phyloP scores from a whole-genome alignment of 192 early-diverging fungal genomes.

The Globomyces pollinis-pini region DNA sequence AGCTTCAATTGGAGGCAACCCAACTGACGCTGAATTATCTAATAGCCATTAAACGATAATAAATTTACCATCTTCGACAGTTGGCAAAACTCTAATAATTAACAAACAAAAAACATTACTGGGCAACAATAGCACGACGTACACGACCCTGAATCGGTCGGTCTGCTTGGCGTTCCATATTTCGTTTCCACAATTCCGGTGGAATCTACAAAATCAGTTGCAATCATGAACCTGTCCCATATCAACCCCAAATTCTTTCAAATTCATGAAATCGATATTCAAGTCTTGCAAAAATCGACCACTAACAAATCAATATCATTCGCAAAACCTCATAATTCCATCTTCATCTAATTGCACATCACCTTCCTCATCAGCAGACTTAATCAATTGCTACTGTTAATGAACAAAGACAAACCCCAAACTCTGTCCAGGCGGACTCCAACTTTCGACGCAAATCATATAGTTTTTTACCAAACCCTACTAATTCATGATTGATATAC shows the following conservation, averaged over 20 bases:
- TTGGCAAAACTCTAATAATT: too few relatives aligned
- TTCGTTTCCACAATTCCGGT: slow-evolving; percentile 34
- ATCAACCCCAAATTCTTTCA: slow-evolving; percentile 43
- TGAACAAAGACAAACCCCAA: slow-evolving; percentile 34
- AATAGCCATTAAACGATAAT: too few relatives aligned
- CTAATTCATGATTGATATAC: slow-evolving; percentile 75
- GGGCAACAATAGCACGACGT: too few relatives aligned
- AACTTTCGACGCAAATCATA: slow-evolving; percentile 70
- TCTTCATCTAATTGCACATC: slow-evolving; percentile 44
- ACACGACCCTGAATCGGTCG: slow-evolving; percentile 12
- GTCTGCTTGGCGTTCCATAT: slow-evolving; percentile 28
- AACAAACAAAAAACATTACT: too few relatives aligned
- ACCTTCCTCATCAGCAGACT: too few relatives aligned
- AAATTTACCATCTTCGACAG: too few relatives aligned
- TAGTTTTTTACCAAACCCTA: slow-evolving; percentile 61
- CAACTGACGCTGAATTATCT: too few relatives aligned
- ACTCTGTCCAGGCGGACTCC: slow-evolving; percentile 61
- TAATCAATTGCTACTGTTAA: too few relatives aligned
- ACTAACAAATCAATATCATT: slow-evolving; percentile 34
- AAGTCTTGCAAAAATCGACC: slow-evolving; percentile 92
- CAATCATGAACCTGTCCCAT: too few relatives aligned
- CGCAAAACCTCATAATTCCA: slow-evolving; percentile 30
- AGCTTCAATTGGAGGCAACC: too few relatives aligned
- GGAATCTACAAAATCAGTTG: too few relatives aligned
- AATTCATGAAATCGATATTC: slow-evolving; percentile 61